phyloP scores from a whole-genome alignment of 2,329 filamentous ascomycete species.

The Fusarium nisikadoi region DNA sequence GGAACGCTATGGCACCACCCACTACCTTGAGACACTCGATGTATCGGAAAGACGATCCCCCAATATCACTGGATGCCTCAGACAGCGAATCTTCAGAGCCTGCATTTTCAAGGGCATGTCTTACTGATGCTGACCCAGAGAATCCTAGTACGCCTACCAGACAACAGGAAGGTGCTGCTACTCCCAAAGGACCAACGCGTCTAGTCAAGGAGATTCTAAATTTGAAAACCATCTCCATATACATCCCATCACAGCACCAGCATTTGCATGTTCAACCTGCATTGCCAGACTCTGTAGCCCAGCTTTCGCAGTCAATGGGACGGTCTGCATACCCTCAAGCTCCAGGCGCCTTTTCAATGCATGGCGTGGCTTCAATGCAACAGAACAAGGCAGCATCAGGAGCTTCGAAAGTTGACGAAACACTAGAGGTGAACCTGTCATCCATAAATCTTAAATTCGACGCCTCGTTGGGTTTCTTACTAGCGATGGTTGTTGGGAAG shows the following conservation, averaged over 20 bases:
- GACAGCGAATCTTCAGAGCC: constrained; percentile 46
- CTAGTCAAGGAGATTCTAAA: constrained; percentile 66
- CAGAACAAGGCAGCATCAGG: constrained; percentile 3
- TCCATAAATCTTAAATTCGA: constrained; percentile 66
- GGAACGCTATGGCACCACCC: constrained; percentile 15
- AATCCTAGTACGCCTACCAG: constrained; percentile 14
- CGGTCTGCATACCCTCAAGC: constrained; percentile 61
- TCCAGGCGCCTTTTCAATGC: constrained; percentile 70
- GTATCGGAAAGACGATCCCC: constrained; percentile 13
- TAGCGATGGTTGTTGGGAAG: constrained; percentile 62
- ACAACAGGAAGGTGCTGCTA: constrained; percentile 56
- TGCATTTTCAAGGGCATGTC: constrained; percentile 43
- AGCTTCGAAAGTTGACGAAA: constrained; percentile 29
- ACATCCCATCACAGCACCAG: constrained; percentile 62
- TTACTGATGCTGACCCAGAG: constrained; percentile 31
- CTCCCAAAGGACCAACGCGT: constrained; percentile 64
- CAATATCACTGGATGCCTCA: constrained; percentile 15
- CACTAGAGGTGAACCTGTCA: constrained; percentile 62
- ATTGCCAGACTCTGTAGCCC: constrained; percentile 43
- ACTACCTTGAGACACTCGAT: constrained; percentile 6
- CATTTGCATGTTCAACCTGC: constrained; percentile 52
- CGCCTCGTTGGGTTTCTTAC: constrained; percentile 64
- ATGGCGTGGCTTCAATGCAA: constrained; percentile 38
- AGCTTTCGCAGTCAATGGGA: constrained; percentile 47
- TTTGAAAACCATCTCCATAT: constrained; percentile 63